A percentile compares a stretch with the other conserved stretches of the same genome.
phyloP scores from a whole-genome alignment of 106 monocot species.

The Apostasia ramifera region DNA sequence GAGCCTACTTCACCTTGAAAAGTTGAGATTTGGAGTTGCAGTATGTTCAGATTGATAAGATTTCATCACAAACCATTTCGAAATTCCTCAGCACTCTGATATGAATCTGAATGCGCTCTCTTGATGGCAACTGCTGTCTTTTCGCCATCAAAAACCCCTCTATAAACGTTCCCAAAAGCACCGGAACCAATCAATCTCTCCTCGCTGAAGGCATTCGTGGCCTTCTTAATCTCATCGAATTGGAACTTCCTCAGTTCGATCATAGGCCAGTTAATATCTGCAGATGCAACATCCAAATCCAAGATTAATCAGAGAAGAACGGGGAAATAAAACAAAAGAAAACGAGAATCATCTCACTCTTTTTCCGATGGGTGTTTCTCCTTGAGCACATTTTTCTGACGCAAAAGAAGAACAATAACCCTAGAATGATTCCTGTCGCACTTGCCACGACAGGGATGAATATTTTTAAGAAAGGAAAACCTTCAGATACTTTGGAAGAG shows the following conservation, averaged over 20 bases:
- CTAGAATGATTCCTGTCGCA: not conserved
- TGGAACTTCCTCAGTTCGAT: conserved; percentile 8
- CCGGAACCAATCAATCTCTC: conserved; percentile 31
- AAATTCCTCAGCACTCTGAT: conserved; percentile 19
- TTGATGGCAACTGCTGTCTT: conserved; percentile 21
- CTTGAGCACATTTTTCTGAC: conserved; percentile 4
- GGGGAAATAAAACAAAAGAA: not conserved
- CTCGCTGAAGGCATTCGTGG: conserved; percentile 20
- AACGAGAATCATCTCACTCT: conserved; percentile 1
- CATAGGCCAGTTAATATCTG: not conserved
- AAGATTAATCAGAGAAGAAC: not conserved
- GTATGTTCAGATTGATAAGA: too few species aligned
- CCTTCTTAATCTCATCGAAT: conserved; percentile 19
- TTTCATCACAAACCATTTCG: conserved; percentile 16
- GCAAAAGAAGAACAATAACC: conserved; percentile 10
- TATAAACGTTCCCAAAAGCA: conserved; percentile 33
- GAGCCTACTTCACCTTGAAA: too few species aligned
- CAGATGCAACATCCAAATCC: not conserved
- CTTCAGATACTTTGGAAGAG: not conserved
- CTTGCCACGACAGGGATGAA: not conserved
- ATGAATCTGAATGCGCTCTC: conserved; percentile 18
- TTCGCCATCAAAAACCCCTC: conserved; percentile 20
- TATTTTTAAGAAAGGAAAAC: not conserved
- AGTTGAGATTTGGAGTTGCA: too few species aligned
- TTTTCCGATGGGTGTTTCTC: not conserved